Evolutionary conservation across 331 rosid species (phyloP).

Genomic region (Spiraea crenata): DNA sequence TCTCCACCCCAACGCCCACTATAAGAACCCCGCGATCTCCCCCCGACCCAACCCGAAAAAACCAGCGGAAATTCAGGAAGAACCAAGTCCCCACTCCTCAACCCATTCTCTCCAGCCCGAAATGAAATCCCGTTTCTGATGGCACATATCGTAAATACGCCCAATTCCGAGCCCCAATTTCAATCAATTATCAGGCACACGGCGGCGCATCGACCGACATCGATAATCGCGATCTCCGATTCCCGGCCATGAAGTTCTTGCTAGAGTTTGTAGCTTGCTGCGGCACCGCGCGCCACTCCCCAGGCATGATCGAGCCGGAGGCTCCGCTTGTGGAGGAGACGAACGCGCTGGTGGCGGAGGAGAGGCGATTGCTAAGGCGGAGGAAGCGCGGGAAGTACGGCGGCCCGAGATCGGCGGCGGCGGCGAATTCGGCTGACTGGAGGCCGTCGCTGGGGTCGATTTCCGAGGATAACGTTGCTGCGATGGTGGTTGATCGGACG

Average conservation of each 20-base stretch:
- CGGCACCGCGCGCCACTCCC: constrained; percentile 14
- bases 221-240: neutral
- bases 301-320: neutral
- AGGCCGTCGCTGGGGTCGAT: constrained; percentile 69
- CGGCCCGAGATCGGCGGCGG: constrained; percentile 7
- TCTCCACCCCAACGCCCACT: neutral
- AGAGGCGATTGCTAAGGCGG: neutral
- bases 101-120: neutral
- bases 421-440: constrained; percentile 40
- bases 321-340: constrained; percentile 15
- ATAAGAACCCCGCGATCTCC: constrained; percentile 11
- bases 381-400: constrained; percentile 16
- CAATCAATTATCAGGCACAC: neutral
- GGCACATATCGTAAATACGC: neutral
- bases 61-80: constrained; percentile 1
- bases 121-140: neutral
- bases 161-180: neutral
- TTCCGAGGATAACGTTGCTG: constrained; percentile 45
- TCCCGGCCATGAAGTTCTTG: constrained; percentile 47
- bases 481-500: constrained; percentile 15
- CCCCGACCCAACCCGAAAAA: neutral
- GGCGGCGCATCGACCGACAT: neutral
- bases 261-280: constrained; percentile 59
- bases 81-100: constrained; percentile 8
- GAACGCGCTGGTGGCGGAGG: constrained; percentile 25